A percentile compares a stretch with the other conserved stretches of the same genome.
These are phyloP conservation scores for Cetradonia linearis DNA, from an alignment of 495 filamentous ascomycete genomes.

Conservation along the genomic window DNA sequence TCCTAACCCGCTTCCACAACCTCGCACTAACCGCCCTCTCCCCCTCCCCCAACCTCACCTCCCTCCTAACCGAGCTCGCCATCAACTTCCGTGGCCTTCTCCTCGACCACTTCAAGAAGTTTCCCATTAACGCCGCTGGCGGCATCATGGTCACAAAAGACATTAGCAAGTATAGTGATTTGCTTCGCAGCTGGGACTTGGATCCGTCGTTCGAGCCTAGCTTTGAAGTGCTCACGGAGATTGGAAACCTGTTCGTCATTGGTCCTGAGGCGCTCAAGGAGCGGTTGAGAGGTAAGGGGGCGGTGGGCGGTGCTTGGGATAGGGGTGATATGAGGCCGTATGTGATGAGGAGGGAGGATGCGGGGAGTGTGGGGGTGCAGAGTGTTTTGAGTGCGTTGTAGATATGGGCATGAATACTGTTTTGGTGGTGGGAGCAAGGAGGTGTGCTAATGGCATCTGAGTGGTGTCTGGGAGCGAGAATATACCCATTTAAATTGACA, in stretches of 20 bases:
- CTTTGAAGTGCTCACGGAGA: slow-evolving; percentile 80
- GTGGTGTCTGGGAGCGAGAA: neutral
- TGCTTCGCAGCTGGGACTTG: slow-evolving; percentile 71
- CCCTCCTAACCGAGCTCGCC: slow-evolving; percentile 78
- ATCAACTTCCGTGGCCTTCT: slow-evolving; percentile 63
- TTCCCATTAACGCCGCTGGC: slow-evolving; percentile 79
- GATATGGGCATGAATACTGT: neutral
- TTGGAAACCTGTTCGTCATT: slow-evolving; percentile 95
- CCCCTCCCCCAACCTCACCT: slow-evolving; percentile 61
- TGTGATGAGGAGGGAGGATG: slow-evolving; percentile 73
- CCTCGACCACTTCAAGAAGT: slow-evolving; percentile 89
- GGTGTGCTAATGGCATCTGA: neutral
- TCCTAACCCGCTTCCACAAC: slow-evolving; percentile 56
- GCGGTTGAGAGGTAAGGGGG: slow-evolving; percentile 48
- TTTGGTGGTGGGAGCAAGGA: neutral
- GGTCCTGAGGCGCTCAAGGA: slow-evolving; percentile 80
- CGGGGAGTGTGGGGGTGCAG: slow-evolving; percentile 67
- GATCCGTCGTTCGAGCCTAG: slow-evolving; percentile 51
- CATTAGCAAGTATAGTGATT: slow-evolving; percentile 77
- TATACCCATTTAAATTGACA: neutral
- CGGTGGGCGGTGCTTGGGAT: slow-evolving; percentile 27
- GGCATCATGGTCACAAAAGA: slow-evolving; percentile 95
- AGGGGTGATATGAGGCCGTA: slow-evolving; percentile 64
- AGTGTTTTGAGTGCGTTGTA: slow-evolving; percentile 55
- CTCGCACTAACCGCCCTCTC: slow-evolving; percentile 58